Evolutionary conservation across 768 basidiomycete species (phyloP).

Genomic region (Fomitopsis pulvina): DNA sequence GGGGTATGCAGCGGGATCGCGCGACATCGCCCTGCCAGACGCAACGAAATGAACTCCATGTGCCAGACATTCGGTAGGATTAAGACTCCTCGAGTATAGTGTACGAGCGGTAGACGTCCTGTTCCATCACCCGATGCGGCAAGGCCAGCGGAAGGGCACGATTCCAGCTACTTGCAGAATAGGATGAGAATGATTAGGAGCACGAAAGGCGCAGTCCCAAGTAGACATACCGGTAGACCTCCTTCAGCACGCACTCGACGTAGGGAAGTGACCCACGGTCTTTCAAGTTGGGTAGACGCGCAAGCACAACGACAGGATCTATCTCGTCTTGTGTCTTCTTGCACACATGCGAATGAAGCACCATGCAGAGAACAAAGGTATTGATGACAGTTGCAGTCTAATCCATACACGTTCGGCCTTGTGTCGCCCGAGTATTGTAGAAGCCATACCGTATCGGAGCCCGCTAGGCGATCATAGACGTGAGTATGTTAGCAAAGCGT

Average conservation of each 20-base stretch:
- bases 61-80: background rate
- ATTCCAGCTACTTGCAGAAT: background rate
- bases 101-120: background rate
- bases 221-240: constrained; percentile 23
- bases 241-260: constrained; percentile 31
- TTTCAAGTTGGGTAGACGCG: constrained; percentile 31
- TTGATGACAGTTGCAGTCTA: constrained; percentile 34
- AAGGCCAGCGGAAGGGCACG: background rate
- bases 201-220: background rate
- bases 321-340: constrained; percentile 36
- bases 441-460: constrained; percentile 17
- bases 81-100: background rate
- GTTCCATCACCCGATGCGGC: too few relatives aligned
- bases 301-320: constrained; percentile 32
- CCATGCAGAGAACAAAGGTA: constrained; percentile 35
- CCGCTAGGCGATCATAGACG: constrained; percentile 16
- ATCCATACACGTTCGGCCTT: background rate
- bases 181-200: background rate
- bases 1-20: constrained; percentile 1
- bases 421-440: background rate
- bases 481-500: too few relatives aligned
- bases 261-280: constrained; percentile 36
- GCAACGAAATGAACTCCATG: background rate
- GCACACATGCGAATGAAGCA: constrained; percentile 31
- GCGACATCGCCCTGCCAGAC: constrained; percentile 4